Base-by-base conservation (phyloP, 768 basidiomycete species). In the Russula ochroleuca region DNA sequence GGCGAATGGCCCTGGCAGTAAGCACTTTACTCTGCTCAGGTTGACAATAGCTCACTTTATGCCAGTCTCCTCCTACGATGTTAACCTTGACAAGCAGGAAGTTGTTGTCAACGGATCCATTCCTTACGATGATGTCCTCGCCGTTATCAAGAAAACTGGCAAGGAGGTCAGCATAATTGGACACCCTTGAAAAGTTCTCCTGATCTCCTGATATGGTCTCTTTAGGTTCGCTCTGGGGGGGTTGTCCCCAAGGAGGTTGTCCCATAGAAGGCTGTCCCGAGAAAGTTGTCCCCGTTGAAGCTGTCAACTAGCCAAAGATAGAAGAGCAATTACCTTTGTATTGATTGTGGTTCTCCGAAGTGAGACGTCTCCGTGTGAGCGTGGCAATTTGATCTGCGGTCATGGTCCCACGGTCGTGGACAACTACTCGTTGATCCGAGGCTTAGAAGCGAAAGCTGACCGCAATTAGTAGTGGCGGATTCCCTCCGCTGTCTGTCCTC, bases 81-180 rank as follows among this genome's bases (percentile, higher is more conserved):
- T 94, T 67, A 78, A 71, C 70, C 81, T 94, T 40, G 85, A 83
- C 33, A 83, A 76, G 43, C 90, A 94, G 72, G 81, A 83, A 71
- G 93, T 94, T 59, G 57, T 83, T 57, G 91, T 95, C 53, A 85
- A 73, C 11, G 84, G 84, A 13, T 73, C 76, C 2, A 77, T 83
- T 11, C 69, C 80, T 19, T 90, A 88, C 72, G 89, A 92, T 0
- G 78, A 79, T 3, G 77, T 93, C 51, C 74, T 83, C 14, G 85
- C 77, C 57, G 89, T 80, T 78, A 92, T 96, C 72, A 83, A 84
- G 81, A 95, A 94, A 83, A 96, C 93, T 11, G 94, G 94, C 67
- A 94, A 94, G 76, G 82, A 90, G 86, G 92, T 91, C 57, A 25
- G 77, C 66, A 10, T 14, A 3, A 67, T 33, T 2, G 28, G n/a